phyloP scores from a whole-genome alignment of 2,329 filamentous ascomycete genomes.

The Chrysosphaeria jannelii region DNA sequence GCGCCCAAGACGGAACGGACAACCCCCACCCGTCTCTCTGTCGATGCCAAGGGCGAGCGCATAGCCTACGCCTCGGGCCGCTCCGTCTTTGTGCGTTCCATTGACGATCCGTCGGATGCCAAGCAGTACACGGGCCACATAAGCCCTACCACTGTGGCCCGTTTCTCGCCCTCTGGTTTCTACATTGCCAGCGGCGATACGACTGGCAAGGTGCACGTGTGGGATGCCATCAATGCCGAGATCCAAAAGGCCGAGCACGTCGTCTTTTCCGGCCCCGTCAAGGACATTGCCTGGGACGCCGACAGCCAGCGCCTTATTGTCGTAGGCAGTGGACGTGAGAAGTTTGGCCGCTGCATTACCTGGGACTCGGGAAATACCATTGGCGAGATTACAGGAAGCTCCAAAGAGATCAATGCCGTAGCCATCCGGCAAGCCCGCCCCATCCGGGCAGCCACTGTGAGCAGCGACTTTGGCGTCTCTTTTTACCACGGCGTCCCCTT shows the following conservation, averaged over 20 bases:
- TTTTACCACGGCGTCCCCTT: constrained; percentile 89
- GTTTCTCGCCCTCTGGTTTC: constrained; percentile 81
- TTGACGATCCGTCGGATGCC: constrained; percentile 59
- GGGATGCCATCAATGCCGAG: constrained; percentile 64
- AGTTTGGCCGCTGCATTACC: constrained; percentile 80
- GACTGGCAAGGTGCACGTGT: constrained; percentile 60
- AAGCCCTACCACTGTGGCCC: constrained; percentile 63
- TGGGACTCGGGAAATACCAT: constrained; percentile 90
- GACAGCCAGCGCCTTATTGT: constrained; percentile 92
- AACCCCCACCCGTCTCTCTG: constrained; percentile 65
- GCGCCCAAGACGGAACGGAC: constrained; percentile 60
- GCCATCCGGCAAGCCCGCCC: constrained; percentile 72
- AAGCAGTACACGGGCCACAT: constrained; percentile 89
- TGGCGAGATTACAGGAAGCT: constrained; percentile 79
- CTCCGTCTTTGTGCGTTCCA: constrained; percentile 83
- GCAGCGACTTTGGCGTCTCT: constrained; percentile 66
- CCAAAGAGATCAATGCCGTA: constrained; percentile 68
- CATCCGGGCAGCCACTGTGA: constrained; percentile 70
- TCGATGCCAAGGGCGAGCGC: constrained; percentile 66
- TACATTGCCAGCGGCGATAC: constrained; percentile 83
- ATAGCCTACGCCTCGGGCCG: constrained; percentile 89
- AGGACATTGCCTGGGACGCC: constrained; percentile 91
- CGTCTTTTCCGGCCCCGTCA: constrained; percentile 83
- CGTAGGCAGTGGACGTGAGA: constrained; percentile 79
- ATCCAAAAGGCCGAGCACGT: constrained; percentile 81